phyloP scores from a whole-genome alignment of 495 filamentous ascomycete species.

The Cercophora newfieldiana region DNA sequence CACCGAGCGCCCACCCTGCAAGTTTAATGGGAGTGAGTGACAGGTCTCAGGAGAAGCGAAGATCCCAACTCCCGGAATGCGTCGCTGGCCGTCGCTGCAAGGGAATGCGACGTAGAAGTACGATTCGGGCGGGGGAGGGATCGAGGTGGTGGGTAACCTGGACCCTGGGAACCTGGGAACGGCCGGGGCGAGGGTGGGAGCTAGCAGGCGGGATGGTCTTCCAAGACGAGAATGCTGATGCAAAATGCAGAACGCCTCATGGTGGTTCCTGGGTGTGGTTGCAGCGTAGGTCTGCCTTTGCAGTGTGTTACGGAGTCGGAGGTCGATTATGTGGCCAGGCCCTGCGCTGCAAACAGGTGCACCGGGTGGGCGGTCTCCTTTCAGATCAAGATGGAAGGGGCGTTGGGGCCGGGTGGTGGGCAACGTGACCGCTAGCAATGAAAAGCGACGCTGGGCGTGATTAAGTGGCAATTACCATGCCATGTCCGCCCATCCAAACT shows the following conservation, averaged over 20 bases:
- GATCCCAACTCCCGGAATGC: conserved; percentile 18
- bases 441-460: not conserved
- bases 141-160: conserved; percentile 23
- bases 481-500: not conserved
- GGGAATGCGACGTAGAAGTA: conserved; percentile 30
- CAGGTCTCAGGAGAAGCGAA: not conserved
- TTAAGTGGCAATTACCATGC: not conserved
- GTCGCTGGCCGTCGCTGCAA: conserved; percentile 22
- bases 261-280: conserved; percentile 20
- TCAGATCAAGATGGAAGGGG: not conserved
- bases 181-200: not conserved
- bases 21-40: conserved; percentile 12
- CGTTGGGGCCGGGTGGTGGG: not conserved
- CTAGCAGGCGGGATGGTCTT: not conserved
- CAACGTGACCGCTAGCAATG: not conserved
- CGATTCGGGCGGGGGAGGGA: conserved; percentile 20
- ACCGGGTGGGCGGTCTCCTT: not conserved
- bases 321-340: not conserved
- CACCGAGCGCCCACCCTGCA: not conserved
- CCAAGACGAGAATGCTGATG: conserved; percentile 2
- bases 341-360: not conserved
- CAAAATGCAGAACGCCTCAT: not conserved
- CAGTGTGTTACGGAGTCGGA: not conserved
- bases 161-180: conserved; percentile 26
- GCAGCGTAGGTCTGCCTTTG: conserved; percentile 1